Conservation (phyloP, 225 moss, liverwort and hornwort genomes). For the Physcomitrium patens region DNA sequence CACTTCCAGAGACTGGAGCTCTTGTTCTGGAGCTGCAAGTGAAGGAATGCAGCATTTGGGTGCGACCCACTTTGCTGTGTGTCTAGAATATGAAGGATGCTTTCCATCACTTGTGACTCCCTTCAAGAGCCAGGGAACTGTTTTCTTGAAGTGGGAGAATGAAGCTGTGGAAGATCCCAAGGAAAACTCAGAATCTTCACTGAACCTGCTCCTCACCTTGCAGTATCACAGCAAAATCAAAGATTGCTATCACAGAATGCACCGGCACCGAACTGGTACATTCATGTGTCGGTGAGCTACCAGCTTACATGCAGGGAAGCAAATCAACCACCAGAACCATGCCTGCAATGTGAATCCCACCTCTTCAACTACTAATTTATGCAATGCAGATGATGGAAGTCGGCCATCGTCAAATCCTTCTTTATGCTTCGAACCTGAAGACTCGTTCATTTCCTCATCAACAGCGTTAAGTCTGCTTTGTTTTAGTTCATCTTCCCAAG, state of each 20-base stretch:
- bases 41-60: conserved; percentile 23
- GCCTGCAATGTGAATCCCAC: conserved; percentile 26
- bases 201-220: conserved; percentile 42
- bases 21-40: conserved; percentile 25
- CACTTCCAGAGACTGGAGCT: conserved; percentile 31
- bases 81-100: conserved; percentile 45
- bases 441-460: conserved; percentile 31
- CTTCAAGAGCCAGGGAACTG: conserved; percentile 48
- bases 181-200: conserved; percentile 25
- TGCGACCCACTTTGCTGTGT: conserved; percentile 64
- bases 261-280: conserved; percentile 25
- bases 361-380: conserved; percentile 74
- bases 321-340: conserved; percentile 4
- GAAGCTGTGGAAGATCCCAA: conserved; percentile 72
- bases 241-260: neutral
- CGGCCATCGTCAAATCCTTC: conserved; percentile 66
- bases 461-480: conserved; percentile 27
- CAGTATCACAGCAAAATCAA: conserved; percentile 13
- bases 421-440: conserved; percentile 40
- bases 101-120: conserved; percentile 49
- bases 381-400: conserved; percentile 54
- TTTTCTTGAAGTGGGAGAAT: conserved; percentile 84
- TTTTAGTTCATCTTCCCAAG: conserved; percentile 28
- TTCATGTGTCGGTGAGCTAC: conserved; percentile 35
- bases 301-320: conserved; percentile 14